phyloP scores from a whole-genome alignment of 805 yeast species.

The Candida maltosa region DNA sequence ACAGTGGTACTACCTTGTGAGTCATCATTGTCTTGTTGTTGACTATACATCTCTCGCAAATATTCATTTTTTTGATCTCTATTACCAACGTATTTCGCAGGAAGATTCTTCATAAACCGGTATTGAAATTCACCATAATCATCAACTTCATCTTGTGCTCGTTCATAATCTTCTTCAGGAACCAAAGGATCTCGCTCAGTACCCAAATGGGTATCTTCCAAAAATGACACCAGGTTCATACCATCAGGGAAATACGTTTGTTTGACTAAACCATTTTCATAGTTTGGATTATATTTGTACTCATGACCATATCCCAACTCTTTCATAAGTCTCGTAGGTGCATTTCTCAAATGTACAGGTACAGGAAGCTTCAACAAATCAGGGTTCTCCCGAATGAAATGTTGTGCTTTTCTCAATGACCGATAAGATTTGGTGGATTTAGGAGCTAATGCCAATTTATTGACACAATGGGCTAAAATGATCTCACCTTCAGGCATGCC shows the following conservation, averaged over 20 bases:
- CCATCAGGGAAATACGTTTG: slow-evolving; percentile 78
- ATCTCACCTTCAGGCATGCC: slow-evolving; percentile 95
- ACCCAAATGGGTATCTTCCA: slow-evolving; percentile 60
- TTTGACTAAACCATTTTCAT: slow-evolving; percentile 61
- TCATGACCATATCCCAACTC: slow-evolving; percentile 81
- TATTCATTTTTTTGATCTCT: too few relatives aligned
- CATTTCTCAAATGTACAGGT: slow-evolving; percentile 85
- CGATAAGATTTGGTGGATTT: slow-evolving; percentile 86
- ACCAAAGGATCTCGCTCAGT: slow-evolving; percentile 16
- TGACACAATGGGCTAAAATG: slow-evolving; percentile 87
- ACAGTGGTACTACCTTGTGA: too few relatives aligned
- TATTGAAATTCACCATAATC: slow-evolving; percentile 19
- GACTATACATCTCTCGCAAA: too few relatives aligned
- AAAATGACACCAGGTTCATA: slow-evolving; percentile 40
- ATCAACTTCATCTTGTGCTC: slow-evolving; percentile 12
- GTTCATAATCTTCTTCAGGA: slow-evolving; percentile 9
- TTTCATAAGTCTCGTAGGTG: slow-evolving; percentile 89
- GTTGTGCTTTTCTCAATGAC: slow-evolving; percentile 69
- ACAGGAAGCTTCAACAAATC: slow-evolving; percentile 59
- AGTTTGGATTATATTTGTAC: slow-evolving; percentile 89
- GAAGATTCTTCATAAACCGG: too few relatives aligned
- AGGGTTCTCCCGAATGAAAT: slow-evolving; percentile 54
- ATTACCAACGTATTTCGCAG: too few relatives aligned
- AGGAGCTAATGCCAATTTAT: slow-evolving; percentile 79
- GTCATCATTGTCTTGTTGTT: too few relatives aligned